Conservation (phyloP, 169 alveolate species). For the Plasmodium ovale region DNA sequence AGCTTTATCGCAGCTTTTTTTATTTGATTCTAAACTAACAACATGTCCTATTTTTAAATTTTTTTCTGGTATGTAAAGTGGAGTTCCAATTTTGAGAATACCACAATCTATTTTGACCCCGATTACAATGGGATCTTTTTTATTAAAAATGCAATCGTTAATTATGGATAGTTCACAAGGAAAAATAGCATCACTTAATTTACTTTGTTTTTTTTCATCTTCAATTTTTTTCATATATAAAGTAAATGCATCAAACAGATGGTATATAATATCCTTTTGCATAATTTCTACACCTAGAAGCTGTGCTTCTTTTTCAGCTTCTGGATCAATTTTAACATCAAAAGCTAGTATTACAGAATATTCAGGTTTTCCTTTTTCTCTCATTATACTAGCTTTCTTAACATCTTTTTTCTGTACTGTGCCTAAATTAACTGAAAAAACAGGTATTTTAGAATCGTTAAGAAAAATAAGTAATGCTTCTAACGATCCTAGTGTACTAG, state of each 20-base stretch:
- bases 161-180: constrained; percentile 96
- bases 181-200: constrained; percentile 91
- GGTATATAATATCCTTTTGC: constrained; percentile 99
- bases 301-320: constrained; percentile 98
- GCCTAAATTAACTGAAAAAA: constrained; percentile 98
- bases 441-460: constrained; percentile 95
- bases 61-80: constrained; percentile 94
- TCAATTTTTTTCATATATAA: constrained; percentile 93
- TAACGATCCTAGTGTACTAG: constrained; percentile 98
- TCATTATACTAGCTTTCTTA: constrained; percentile 95
- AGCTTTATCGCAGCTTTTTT: constrained; percentile 94
- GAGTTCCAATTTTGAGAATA: constrained; percentile 95
- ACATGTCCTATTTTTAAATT: constrained; percentile 96
- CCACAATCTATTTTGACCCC: constrained; percentile 97
- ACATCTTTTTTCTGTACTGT: constrained; percentile 99
- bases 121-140: constrained; percentile 96
- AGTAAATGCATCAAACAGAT: constrained; percentile 96
- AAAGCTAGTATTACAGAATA: constrained; percentile 98
- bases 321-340: constrained; percentile 97
- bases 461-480: constrained; percentile 98
- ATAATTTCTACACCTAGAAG: constrained; percentile 95
- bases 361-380: constrained; percentile 95
- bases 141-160: constrained; percentile 94
- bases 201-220: constrained; percentile 87
- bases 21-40: constrained; percentile 94